These are phyloP conservation scores for Kazachstania bromeliacearum DNA, from an alignment of 805 yeast genomes.

Conservation along the genomic window DNA sequence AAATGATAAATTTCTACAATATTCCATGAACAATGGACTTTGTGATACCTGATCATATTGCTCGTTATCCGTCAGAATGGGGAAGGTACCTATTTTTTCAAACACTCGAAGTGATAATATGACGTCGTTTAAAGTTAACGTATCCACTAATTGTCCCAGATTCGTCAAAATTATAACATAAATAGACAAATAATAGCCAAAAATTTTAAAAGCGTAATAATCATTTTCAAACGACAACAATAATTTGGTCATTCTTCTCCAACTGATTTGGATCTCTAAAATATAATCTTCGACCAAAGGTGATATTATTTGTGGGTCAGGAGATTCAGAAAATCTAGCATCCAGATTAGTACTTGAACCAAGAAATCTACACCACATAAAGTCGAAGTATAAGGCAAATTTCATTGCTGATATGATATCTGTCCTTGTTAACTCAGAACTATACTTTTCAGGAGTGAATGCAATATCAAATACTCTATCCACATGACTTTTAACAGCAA, in stretches of 20 bases:
- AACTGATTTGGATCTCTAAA: conserved; percentile 1
- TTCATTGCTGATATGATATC: conserved; percentile 9
- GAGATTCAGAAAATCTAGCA: conserved; percentile 13
- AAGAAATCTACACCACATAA: conserved; percentile 7
- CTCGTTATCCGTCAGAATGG: conserved; percentile 6
- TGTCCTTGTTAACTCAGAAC: conserved; percentile 4
- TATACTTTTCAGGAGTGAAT: neutral
- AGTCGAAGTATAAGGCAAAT: conserved; percentile 14
- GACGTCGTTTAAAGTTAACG: conserved; percentile 6
- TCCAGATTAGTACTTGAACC: conserved; percentile 15
- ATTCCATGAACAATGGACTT: conserved; percentile 13
- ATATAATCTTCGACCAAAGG: neutral
- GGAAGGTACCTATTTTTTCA: conserved; percentile 3
- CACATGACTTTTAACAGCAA: conserved; percentile 17
- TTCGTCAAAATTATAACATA: conserved; percentile 5
- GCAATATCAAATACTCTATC: conserved; percentile 14
- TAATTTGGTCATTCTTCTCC: conserved; percentile 7
- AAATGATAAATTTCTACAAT: conserved; percentile 12
- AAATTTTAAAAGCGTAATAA: conserved; percentile 4
- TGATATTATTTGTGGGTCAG: neutral
- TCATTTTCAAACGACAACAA: conserved; percentile 3
- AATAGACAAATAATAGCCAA: conserved; percentile 4
- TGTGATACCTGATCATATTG: conserved; percentile 8
- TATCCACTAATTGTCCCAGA: neutral
- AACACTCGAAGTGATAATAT: conserved; percentile 2